Base-by-base conservation (phyloP, 495 filamentous ascomycete species). In the Cetradonia linearis region DNA sequence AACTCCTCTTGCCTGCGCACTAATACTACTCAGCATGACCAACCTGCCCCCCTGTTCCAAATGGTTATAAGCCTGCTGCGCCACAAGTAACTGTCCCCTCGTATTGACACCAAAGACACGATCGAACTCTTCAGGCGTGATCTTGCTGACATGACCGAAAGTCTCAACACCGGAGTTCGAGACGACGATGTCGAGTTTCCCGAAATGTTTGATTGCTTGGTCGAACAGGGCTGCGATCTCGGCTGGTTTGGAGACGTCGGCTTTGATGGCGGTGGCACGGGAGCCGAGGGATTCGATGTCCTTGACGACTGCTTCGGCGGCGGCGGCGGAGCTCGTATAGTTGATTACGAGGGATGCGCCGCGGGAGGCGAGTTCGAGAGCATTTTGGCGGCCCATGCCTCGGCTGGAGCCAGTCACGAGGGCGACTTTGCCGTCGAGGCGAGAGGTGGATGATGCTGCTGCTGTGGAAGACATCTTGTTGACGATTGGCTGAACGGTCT, bases 31-130 rank as follows among this genome's bases (percentile, higher is more conserved):
- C 20, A 62, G 10, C 53, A 62, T 42, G 3, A 72, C 70, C 30
- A 72, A 63, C 0, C 70, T 52, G 18, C 70, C 70, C 46, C 57
- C 63, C 36, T 81, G 72, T 62, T 72, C 72, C 70, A 84, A 74
- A 70, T 85, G 74, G 72, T 79, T 81, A 69, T 83, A 84, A 8
- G 80, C 85, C 72, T 85, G 78, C 69, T 84, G 81, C 56, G 83
- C 84, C 50, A 89, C 84, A 74, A 82, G 78, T 67, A 80, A 81
- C 67, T 81, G 79, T 34, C 76, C 79, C 44, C 81, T 81, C 10
- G 80, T 78, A 71, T 85, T 85, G 64, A 79, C 79, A 48, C 68
- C 72, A 64, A 81, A 79, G 63, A 81, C 74, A 28, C 72, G 71
- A 69, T 81, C 79, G 57, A 76, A 81, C 62, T 80, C 76, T 59